phyloP scores from a whole-genome alignment of 225 moss, liverwort and hornwort species.

The Climacium dendroides region DNA sequence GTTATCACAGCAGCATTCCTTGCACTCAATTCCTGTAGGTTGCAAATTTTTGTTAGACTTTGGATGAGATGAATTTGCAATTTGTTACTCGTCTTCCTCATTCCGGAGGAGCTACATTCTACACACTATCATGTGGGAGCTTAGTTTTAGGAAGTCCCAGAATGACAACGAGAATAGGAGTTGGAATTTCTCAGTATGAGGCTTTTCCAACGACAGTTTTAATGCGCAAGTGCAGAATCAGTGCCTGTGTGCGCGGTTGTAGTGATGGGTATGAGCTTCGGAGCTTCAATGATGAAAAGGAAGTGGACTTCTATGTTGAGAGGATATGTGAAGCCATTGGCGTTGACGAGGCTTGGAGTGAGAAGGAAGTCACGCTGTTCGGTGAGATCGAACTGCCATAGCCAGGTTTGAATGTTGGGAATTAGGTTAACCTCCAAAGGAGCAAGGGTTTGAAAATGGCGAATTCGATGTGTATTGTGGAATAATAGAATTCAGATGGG shows the following conservation, averaged over 20 bases:
- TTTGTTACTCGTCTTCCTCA: not conserved
- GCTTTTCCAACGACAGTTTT: not conserved
- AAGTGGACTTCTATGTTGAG: not conserved
- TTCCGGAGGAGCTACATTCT: not conserved
- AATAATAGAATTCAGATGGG: too few species aligned
- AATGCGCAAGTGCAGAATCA: not conserved
- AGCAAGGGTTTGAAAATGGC: not conserved
- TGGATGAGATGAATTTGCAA: not conserved
- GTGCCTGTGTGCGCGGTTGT: not conserved
- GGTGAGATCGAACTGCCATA: not conserved
- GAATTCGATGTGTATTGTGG: not conserved
- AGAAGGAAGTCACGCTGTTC: not conserved
- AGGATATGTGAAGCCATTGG: conserved; percentile 12
- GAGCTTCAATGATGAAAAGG: not conserved
- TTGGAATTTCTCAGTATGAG: not conserved
- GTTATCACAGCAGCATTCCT: not conserved
- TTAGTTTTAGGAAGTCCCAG: not conserved
- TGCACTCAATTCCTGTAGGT: not conserved
- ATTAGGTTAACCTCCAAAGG: not conserved
- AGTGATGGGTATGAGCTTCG: not conserved
- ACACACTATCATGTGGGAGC: not conserved
- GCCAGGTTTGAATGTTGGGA: not conserved
- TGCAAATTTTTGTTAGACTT: not conserved
- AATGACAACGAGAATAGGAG: not conserved
- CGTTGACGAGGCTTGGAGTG: not conserved